Evolutionary conservation across 495 filamentous ascomycete genomes (phyloP).

Genomic region (Glarea lozoyensis): DNA sequence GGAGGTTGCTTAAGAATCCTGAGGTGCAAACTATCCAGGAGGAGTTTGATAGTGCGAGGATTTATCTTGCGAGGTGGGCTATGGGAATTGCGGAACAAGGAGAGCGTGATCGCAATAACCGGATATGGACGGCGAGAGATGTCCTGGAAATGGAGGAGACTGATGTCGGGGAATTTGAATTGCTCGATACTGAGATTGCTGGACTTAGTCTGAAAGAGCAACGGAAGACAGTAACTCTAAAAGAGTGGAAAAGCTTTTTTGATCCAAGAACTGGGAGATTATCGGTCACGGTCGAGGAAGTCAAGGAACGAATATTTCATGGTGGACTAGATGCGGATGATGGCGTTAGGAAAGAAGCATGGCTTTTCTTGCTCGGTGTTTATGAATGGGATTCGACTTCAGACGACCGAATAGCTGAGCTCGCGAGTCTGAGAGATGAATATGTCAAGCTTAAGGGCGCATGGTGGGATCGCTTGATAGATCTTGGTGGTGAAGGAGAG

Average conservation of each 20-base stretch:
- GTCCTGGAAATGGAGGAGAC: slow-evolving; percentile 90
- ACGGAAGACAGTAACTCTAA: slow-evolving; percentile 65
- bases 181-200: slow-evolving; percentile 73
- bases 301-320: slow-evolving; percentile 94
- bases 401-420: slow-evolving; percentile 70
- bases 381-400: slow-evolving; percentile 80
- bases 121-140: slow-evolving; percentile 90
- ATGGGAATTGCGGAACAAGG: slow-evolving; percentile 98
- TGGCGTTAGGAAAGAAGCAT: slow-evolving; percentile 89
- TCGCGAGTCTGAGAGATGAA: slow-evolving; percentile 82
- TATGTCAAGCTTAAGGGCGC: slow-evolving; percentile 88
- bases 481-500: slow-evolving; percentile 63
- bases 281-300: slow-evolving; percentile 74
- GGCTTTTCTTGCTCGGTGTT: slow-evolving; percentile 88
- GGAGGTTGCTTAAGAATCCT: slow-evolving; percentile 77
- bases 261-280: slow-evolving; percentile 63
- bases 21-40: slow-evolving; percentile 93
- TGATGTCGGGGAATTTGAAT: slow-evolving; percentile 89
- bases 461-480: slow-evolving; percentile 94
- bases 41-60: slow-evolving; percentile 89
- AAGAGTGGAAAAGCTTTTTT: slow-evolving; percentile 86
- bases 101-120: slow-evolving; percentile 70
- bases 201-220: slow-evolving; percentile 61
- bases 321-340: slow-evolving; percentile 85
- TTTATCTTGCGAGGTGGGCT: slow-evolving; percentile 93